Evolutionary conservation across 2,329 filamentous ascomycete genomes (phyloP).

Genomic region (Fusarium torreyae): DNA sequence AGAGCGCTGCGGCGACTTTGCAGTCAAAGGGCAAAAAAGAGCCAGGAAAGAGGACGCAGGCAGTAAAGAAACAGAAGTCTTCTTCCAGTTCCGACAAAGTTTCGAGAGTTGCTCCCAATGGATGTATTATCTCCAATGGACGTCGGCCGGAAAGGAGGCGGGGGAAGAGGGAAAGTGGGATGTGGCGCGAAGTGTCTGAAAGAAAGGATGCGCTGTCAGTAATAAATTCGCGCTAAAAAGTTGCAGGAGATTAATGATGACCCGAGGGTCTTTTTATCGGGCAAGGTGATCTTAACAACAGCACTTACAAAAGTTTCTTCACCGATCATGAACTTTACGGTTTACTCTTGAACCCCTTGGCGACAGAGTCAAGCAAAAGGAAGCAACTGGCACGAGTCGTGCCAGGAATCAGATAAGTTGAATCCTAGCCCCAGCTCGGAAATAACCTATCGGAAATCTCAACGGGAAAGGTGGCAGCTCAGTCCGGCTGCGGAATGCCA

Average conservation of each 20-base stretch:
- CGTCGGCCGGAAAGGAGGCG: slow-evolving; percentile 50
- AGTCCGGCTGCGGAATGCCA: slow-evolving; percentile 31
- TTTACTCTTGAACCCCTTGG: slow-evolving; percentile 5
- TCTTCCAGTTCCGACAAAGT: slow-evolving; percentile 11
- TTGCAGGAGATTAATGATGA: slow-evolving; percentile 29
- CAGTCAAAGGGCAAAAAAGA: slow-evolving; percentile 7
- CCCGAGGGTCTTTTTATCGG: slow-evolving; percentile 26
- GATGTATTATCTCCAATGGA: slow-evolving; percentile 25
- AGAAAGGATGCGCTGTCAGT: slow-evolving; percentile 43
- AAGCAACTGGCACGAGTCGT: background rate
- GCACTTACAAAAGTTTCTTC: slow-evolving; percentile 29
- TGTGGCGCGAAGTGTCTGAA: slow-evolving; percentile 47
- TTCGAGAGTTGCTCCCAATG: slow-evolving; percentile 28
- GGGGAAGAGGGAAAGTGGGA: slow-evolving; percentile 41
- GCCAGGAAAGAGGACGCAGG: slow-evolving; percentile 1
- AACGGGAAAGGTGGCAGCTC: slow-evolving; percentile 13
- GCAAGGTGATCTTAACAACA: slow-evolving; percentile 10
- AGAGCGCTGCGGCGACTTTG: slow-evolving; percentile 25
- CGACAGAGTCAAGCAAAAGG: slow-evolving; percentile 6
- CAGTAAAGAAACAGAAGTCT: slow-evolving; percentile 5
- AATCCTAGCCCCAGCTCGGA: background rate
- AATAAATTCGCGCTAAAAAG: slow-evolving; percentile 34
- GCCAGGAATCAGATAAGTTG: slow-evolving; percentile 1
- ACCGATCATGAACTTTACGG: slow-evolving; percentile 17
- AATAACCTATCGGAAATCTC: slow-evolving; percentile 19